Base-by-base conservation (phyloP, 1,139 yeast genomes). In the Meyerozyma guilliermondii region DNA sequence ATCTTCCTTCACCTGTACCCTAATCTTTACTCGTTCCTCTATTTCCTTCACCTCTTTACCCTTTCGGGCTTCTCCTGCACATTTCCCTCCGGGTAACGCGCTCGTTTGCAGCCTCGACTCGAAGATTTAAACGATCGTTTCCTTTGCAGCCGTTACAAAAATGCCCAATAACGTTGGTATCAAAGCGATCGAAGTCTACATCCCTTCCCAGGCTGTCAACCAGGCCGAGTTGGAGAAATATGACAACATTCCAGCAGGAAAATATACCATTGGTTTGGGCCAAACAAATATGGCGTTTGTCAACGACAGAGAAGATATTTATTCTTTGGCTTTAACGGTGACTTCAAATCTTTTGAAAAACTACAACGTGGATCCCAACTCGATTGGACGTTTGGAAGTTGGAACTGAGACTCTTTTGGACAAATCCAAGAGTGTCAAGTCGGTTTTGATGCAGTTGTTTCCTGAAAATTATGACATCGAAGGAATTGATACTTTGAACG, bases 261-360 rank as follows among this genome's bases (percentile, higher is more conserved):
- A 94, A 67, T 92, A 89, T 78, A 94, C 99, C 63, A 91, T 94
- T 65, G 99, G 99, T 40, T 78, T 94, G 49, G 98, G 98, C 51
- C 98, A 92, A 73, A 92, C 97, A 58, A 89, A 89, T 68, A 94
- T 94, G 98, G 80, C 95, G 22, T 92, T 88, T 59, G 98, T 92
- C 53, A 87, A 91, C 62, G 99, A 92, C 71, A 81, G 97, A 63
- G 98, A 94, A 70, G 99, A 94, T 60, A 89, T 89, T 57, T 91
- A 91, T 73, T 92, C 98, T 35, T 75, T 94, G 75, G 74, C 88
- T 30, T 75, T 92, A 63, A 92, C 98, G 9, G 97, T 78, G 28
- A 76, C 86, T 49, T 80, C 86, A 48, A 80, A 80, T 50, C 78
- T 94, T 61, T 70, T 94, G 59, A 75, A 80, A 58, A 83, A 89